Base-by-base conservation (phyloP, 2,329 filamentous ascomycete species). In the Fusarium scirpi region DNA sequence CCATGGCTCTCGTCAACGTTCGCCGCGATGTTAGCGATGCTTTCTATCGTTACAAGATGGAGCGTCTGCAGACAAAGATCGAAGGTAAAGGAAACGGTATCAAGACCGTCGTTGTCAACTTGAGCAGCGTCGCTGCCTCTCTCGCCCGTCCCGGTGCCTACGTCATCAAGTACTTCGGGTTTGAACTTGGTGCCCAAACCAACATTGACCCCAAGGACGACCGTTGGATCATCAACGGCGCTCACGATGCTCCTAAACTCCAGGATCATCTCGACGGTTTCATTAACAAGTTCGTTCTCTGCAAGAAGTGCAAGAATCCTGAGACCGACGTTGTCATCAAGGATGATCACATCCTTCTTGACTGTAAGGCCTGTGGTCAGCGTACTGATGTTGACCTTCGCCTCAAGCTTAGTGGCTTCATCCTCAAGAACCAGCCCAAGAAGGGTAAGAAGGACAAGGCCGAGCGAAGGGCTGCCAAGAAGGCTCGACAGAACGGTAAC, bases 41-140 rank as follows among this genome's bases (percentile, higher is more conserved):
- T 85, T 99, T 98, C 90, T 99, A 99, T 87, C 96, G 96, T 83
- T 99, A 99, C 91, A 99, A 99, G 90, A 99, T 99, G 96, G 96
- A 98, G 86, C 92, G 91, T 77, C 87, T 99, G 81, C 94, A 97
- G 87, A 97, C 96, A 82, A 99, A 99, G 89, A 97, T 99, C 78
- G 96, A 99, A 86, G 96, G 96, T 85, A 99, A 99, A 85, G 96
- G 96, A 76, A 99, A 99, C 86, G 96, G 96, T 80, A 99, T 99
- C 90, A 99, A 99, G 88, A 99, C 76, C 77, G 96, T 99, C 79
- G 91, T 99, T 76, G 94, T 97, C 88, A 99, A 99, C 84, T 85
- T 99, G 80, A 93, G 91, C 87, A 97, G 93, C 80, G 94, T 99
- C 76, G 94, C 95, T 77, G 87, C 92, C 78, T 97, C 95, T 70